These are phyloP conservation scores for Tulasnella sp. DNA, from an alignment of 768 basidiomycete genomes.

Conservation along the genomic window DNA sequence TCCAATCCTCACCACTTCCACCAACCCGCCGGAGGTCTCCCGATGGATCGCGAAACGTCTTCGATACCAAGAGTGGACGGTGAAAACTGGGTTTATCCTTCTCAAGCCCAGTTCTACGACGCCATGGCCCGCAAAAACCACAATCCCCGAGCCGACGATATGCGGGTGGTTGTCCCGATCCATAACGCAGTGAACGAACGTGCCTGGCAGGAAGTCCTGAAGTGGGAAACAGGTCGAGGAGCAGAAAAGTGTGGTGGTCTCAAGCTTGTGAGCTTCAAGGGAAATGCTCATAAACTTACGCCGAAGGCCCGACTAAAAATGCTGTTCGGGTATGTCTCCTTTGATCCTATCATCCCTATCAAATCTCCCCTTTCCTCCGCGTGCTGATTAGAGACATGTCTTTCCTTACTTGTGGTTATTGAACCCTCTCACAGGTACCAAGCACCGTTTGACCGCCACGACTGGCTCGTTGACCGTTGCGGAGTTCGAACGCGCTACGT, in stretches of 20 bases:
- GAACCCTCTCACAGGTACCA: slow-evolving; percentile 64
- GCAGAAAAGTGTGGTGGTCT: slow-evolving; percentile 80
- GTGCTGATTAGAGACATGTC: not conserved
- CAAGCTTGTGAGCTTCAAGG: slow-evolving; percentile 88
- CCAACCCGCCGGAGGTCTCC: slow-evolving; percentile 47
- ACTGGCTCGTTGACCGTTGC: slow-evolving; percentile 95
- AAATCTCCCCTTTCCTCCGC: slow-evolving; percentile 23
- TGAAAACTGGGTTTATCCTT: slow-evolving; percentile 91
- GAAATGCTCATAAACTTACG: slow-evolving; percentile 76
- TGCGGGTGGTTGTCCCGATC: slow-evolving; percentile 95
- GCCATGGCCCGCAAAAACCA: slow-evolving; percentile 96
- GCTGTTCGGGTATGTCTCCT: slow-evolving; percentile 75
- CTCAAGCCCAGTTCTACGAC: slow-evolving; percentile 97
- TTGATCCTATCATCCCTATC: not conserved
- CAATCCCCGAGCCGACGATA: slow-evolving; percentile 82
- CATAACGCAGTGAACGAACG: slow-evolving; percentile 99
- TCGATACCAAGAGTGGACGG: slow-evolving; percentile 79
- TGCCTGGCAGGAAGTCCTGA: slow-evolving; percentile 79
- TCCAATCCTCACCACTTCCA: not conserved
- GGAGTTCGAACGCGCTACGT: slow-evolving; percentile 89
- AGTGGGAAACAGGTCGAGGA: slow-evolving; percentile 82
- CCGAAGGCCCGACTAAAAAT: slow-evolving; percentile 81
- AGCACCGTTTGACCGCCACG: slow-evolving; percentile 94
- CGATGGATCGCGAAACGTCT: slow-evolving; percentile 76
- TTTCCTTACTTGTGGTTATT: slow-evolving; percentile 33